These are phyloP conservation scores for Aphanoascus verrucosus DNA, from an alignment of 2,329 filamentous ascomycete species.

Conservation along the genomic window DNA sequence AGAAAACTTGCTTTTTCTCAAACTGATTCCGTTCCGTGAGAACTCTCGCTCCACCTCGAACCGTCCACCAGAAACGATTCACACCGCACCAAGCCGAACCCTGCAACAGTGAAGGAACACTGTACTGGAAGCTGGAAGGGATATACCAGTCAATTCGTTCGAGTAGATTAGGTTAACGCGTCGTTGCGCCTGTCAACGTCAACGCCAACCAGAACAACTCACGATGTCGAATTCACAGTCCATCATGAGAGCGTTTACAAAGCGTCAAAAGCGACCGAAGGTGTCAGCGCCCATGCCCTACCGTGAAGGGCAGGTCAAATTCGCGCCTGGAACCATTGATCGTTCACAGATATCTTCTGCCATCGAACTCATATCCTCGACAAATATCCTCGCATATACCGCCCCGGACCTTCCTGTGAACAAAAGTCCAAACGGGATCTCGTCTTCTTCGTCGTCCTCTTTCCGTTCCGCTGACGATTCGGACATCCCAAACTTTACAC, in stretches of 20 bases:
- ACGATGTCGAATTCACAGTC: slow-evolving; percentile 31
- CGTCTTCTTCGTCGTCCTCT: slow-evolving; percentile 44
- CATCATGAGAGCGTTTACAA: slow-evolving; percentile 38
- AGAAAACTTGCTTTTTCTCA: not conserved
- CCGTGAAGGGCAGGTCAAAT: slow-evolving; percentile 36
- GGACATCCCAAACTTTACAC: slow-evolving; percentile 30
- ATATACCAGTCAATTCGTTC: not conserved
- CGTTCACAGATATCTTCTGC: slow-evolving; percentile 64
- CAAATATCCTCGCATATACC: slow-evolving; percentile 92
- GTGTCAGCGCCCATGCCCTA: slow-evolving; percentile 36
- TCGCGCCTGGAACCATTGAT: slow-evolving; percentile 37
- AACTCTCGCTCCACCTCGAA: not conserved
- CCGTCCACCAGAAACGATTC: not conserved
- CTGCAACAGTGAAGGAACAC: not conserved
- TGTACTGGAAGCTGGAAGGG: not conserved
- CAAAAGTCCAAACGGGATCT: slow-evolving; percentile 34
- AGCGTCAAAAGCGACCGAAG: slow-evolving; percentile 38
- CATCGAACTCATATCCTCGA: slow-evolving; percentile 79
- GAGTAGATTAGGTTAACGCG: not conserved
- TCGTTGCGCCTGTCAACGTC: not conserved
- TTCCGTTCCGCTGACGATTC: slow-evolving; percentile 55
- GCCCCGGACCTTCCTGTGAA: slow-evolving; percentile 61
- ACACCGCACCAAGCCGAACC: not conserved
- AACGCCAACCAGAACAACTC: not conserved
- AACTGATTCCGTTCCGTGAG: not conserved